phyloP scores from a whole-genome alignment of 2,329 filamentous ascomycete species.

The Akanthomyces uredinophilus region DNA sequence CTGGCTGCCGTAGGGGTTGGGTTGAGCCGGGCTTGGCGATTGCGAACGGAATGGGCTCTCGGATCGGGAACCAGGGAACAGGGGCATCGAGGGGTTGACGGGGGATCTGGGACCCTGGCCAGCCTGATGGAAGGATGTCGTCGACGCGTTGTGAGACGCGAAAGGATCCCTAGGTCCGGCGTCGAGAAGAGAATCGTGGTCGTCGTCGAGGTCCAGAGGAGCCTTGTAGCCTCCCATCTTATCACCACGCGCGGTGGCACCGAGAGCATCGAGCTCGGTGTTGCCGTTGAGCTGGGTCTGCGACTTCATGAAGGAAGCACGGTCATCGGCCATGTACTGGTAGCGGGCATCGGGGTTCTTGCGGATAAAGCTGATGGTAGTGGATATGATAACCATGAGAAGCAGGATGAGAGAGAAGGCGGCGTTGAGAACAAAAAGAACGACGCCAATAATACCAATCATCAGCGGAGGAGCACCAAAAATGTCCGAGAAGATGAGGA shows the following conservation, averaged over 20 bases:
- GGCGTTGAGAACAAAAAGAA: slow-evolving; percentile 85
- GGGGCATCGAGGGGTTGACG: slow-evolving; percentile 38
- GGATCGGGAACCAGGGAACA: slow-evolving; percentile 35
- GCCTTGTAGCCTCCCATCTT: slow-evolving; percentile 46
- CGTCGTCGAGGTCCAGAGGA: slow-evolving; percentile 37
- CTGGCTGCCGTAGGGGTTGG: slow-evolving; percentile 18
- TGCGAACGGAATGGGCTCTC: slow-evolving; percentile 32
- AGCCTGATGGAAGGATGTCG: slow-evolving; percentile 22
- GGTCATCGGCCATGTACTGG: slow-evolving; percentile 93
- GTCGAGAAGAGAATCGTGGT: slow-evolving; percentile 36
- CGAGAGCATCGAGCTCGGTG: slow-evolving; percentile 85
- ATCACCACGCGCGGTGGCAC: slow-evolving; percentile 85
- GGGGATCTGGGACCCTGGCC: slow-evolving; percentile 32
- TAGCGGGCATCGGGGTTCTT: slow-evolving; percentile 95
- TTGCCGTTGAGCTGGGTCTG: slow-evolving; percentile 71
- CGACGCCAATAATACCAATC: slow-evolving; percentile 80
- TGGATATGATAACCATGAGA: slow-evolving; percentile 65
- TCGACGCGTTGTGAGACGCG: slow-evolving; percentile 28
- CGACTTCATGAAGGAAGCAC: slow-evolving; percentile 96
- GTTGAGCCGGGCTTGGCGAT: slow-evolving; percentile 27
- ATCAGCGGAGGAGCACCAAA: slow-evolving; percentile 82
- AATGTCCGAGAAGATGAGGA: slow-evolving; percentile 81
- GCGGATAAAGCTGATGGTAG: slow-evolving; percentile 66
- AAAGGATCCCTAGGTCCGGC: slow-evolving; percentile 31
- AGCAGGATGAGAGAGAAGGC: slow-evolving; percentile 77